phyloP scores from a whole-genome alignment of 2,329 filamentous ascomycete genomes.

The Neurospora sp. region DNA sequence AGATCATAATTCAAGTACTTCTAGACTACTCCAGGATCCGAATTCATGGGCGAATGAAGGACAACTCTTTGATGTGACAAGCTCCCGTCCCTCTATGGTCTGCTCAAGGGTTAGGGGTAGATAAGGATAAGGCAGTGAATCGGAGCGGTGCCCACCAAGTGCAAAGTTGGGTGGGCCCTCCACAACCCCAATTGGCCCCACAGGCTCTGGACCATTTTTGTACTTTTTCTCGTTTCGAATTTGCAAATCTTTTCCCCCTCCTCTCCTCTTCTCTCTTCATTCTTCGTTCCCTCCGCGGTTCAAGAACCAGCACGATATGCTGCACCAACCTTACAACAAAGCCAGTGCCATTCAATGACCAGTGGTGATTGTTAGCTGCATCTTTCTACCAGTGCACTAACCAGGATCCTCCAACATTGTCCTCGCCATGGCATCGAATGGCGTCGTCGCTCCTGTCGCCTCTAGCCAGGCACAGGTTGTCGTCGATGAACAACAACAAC shows the following conservation, averaged over 20 bases:
- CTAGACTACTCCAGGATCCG: too few relatives aligned
- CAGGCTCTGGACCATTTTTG: not conserved
- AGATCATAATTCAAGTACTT: too few relatives aligned
- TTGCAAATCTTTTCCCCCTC: not conserved
- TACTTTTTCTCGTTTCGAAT: not conserved
- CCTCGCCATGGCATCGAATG: conserved; percentile 12
- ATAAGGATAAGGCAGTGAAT: not conserved
- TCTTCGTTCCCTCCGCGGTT: not conserved
- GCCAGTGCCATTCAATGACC: conserved; percentile 17
- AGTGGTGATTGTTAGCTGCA: conserved; percentile 16
- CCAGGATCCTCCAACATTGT: not conserved
- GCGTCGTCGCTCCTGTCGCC: conserved; percentile 1
- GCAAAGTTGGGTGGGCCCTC: not conserved
- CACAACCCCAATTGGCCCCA: not conserved
- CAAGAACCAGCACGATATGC: conserved; percentile 11
- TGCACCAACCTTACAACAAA: conserved; percentile 10
- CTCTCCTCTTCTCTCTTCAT: not conserved
- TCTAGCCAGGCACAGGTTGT: not conserved
- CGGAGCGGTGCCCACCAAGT: not conserved
- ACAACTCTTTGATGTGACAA: too few relatives aligned
- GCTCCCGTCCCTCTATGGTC: too few relatives aligned
- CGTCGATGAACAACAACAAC: conserved; percentile 3
- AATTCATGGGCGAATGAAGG: too few relatives aligned
- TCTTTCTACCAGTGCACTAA: conserved; percentile 8
- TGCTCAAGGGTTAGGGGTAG: not conserved